Evolutionary conservation across 257 asterid species (phyloP).

Genomic region (Fraxinus excelsior): DNA sequence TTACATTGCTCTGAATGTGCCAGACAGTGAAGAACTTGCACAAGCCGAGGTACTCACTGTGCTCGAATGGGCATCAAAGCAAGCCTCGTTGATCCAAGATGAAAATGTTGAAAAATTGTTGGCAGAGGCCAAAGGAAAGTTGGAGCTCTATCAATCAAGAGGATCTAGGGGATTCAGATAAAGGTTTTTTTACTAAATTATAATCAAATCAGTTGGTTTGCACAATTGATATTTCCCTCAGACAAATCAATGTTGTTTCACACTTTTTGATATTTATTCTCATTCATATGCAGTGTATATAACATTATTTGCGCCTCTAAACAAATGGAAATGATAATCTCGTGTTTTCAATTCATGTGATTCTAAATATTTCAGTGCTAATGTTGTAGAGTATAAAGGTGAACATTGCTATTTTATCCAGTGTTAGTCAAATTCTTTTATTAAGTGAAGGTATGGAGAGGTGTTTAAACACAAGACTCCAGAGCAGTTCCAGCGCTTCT

Average conservation of each 20-base stretch:
- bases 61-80: constrained; percentile 47
- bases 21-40: constrained; percentile 48
- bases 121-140: constrained; percentile 32
- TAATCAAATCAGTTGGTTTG: background rate
- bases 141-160: constrained; percentile 48
- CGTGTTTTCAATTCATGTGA: background rate
- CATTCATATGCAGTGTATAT: background rate
- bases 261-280: background rate
- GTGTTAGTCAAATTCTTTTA: no score
- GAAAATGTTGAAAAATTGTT: constrained; percentile 34
- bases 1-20: constrained; percentile 42
- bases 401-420: no score
- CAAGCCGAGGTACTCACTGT: constrained; percentile 38
- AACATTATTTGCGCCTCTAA: background rate
- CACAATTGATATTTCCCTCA: background rate
- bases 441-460: no score
- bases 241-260: no score
- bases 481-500: no score
- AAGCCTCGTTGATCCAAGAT: constrained; percentile 34
- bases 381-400: no score
- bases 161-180: constrained; percentile 37
- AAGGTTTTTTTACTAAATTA: no score
- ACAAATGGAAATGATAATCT: background rate
- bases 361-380: background rate
- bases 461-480: no score